A percentile compares a stretch with the other conserved stretches of the same genome.
Conservation (phyloP, 805 yeast genomes). For the Candida schatavii region DNA sequence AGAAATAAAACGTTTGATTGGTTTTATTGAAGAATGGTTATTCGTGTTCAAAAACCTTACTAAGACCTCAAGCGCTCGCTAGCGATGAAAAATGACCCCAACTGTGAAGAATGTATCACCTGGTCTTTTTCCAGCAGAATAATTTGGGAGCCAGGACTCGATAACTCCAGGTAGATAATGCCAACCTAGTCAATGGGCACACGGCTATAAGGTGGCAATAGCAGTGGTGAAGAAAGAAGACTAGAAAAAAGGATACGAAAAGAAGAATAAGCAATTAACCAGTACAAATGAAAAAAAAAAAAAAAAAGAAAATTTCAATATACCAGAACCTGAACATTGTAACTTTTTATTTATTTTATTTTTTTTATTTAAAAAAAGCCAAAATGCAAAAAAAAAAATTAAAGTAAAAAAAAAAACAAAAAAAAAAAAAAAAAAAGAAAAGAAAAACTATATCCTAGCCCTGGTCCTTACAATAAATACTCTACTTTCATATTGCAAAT, state of each 20-base stretch:
- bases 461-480: not conserved
- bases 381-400: not conserved
- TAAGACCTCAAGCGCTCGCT: no score
- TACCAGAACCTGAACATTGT: not conserved
- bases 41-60: no score
- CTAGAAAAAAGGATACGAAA: not conserved
- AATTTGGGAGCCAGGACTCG: no score
- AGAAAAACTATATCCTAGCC: not conserved
- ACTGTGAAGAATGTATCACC: no score
- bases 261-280: not conserved
- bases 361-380: not conserved
- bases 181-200: no score
- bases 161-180: no score
- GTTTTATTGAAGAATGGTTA: no score
- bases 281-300: no score
- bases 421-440: slow-evolving; percentile 1
- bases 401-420: not conserved
- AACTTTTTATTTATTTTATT: not conserved
- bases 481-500: no score
- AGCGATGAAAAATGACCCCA: no score
- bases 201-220: no score
- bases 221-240: not conserved
- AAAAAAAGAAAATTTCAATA: not conserved
- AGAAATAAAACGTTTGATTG: not conserved
- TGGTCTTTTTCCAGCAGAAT: no score